Evolutionary conservation across 352 stramenopile species (phyloP).

Genomic region (Thraustochytrium striatum): DNA sequence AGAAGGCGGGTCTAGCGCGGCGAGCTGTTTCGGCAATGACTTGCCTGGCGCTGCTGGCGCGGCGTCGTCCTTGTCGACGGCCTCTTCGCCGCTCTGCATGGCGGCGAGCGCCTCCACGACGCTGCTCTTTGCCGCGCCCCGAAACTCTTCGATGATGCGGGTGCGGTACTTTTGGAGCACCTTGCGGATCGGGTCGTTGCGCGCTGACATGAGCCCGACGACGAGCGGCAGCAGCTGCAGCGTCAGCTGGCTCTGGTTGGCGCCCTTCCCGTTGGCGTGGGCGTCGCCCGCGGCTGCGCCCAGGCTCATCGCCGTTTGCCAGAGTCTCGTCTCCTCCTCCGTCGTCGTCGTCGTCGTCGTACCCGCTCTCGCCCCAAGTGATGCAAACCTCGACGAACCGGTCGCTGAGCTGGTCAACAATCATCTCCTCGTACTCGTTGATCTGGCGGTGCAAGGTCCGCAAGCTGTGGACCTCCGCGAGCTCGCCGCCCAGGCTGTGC

Average conservation of each 20-base stretch:
- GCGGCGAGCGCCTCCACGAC: conserved; percentile 9
- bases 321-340: background rate
- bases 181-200: background rate
- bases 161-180: conserved; percentile 7
- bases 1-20: background rate
- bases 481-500: background rate
- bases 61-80: background rate
- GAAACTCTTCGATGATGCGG: conserved; percentile 5
- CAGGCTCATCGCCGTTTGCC: background rate
- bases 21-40: background rate
- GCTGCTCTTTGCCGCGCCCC: background rate
- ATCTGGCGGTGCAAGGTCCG: conserved; percentile 32
- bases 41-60: background rate
- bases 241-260: background rate
- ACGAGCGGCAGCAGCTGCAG: background rate
- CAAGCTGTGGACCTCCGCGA: conserved; percentile 26
- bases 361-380: background rate
- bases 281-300: background rate
- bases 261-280: background rate
- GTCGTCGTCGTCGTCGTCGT: background rate
- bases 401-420: conserved; percentile 3
- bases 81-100: background rate
- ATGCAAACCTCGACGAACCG: conserved; percentile 19
- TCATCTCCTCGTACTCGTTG: conserved; percentile 39
- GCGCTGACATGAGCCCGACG: conserved; percentile 1